Percentiles rank a stretch among this genome's conserved stretches.
Conservation (phyloP, 192 early-diverging fungal species). For the Gigaspora rosea region DNA sequence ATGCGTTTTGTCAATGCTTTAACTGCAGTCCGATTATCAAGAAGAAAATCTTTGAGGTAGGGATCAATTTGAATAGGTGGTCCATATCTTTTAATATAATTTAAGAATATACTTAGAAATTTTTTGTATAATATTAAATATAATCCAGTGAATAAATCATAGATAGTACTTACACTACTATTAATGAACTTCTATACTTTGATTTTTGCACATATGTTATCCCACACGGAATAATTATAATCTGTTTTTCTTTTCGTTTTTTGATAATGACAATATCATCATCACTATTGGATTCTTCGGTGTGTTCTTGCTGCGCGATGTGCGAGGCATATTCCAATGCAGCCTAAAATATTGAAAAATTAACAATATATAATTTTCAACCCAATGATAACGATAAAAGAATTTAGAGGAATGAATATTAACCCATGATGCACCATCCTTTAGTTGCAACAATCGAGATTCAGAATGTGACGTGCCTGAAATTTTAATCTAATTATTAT, state of each 20-base stretch:
- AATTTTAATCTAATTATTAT: background rate
- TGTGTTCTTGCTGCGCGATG: conserved; percentile 28
- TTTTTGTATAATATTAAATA: background rate
- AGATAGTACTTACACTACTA: conserved; percentile 42
- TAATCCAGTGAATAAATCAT: background rate
- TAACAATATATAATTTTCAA: background rate
- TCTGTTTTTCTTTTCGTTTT: background rate
- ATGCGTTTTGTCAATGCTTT: conserved; percentile 48
- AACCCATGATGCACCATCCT: conserved; percentile 55
- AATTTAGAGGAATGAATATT: background rate
- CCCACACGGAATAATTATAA: conserved; percentile 45
- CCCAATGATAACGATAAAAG: background rate
- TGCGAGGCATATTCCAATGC: conserved; percentile 50
- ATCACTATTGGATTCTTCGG: conserved; percentile 1
- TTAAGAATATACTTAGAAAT: background rate
- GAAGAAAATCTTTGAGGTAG: conserved; percentile 40
- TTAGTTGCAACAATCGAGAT: conserved; percentile 41
- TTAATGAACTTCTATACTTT: conserved; percentile 48
- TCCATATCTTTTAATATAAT: conserved; percentile 41
- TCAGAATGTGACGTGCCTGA: conserved; percentile 40
- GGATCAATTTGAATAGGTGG: conserved; percentile 45
- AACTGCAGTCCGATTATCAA: conserved; percentile 42
- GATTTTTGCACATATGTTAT: conserved; percentile 54
- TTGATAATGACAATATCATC: conserved; percentile 4
- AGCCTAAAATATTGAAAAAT: conserved; percentile 33